Conservation (phyloP, 257 asterid genomes). For the Przewalskia tangutica region DNA sequence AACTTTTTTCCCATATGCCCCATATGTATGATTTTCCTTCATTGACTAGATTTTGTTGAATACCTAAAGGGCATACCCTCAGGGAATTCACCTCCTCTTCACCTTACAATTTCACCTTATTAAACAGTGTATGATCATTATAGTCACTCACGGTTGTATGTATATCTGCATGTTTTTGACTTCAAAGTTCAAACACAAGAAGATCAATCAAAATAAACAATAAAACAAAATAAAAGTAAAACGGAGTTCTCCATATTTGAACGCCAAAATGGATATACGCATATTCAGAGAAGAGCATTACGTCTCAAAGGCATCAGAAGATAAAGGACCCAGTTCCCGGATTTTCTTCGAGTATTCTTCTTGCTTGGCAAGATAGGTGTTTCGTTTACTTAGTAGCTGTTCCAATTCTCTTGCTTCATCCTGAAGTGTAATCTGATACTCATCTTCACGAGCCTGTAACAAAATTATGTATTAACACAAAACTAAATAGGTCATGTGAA, state of each 20-base stretch:
- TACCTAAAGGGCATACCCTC: not conserved
- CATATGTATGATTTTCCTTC: not conserved
- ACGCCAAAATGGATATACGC: not conserved
- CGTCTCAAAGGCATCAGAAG: constrained; percentile 98
- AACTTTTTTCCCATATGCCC: not conserved
- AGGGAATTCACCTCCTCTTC: not conserved
- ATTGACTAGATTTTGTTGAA: not conserved
- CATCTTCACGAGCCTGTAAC: constrained; percentile 61
- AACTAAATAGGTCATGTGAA: constrained; percentile 7
- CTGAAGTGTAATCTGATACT: constrained; percentile 68
- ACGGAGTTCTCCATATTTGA: constrained; percentile 4
- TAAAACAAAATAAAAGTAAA: not conserved
- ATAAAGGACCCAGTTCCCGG: constrained; percentile 90
- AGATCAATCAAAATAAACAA: not conserved
- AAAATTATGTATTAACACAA: constrained; percentile 7
- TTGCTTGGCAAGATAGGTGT: constrained; percentile 69
- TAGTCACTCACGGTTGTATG: not conserved
- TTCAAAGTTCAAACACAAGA: not conserved
- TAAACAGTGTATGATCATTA: not conserved
- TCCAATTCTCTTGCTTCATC: constrained; percentile 93
- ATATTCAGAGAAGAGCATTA: constrained; percentile 27
- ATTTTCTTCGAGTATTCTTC: constrained; percentile 92
- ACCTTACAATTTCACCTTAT: not conserved
- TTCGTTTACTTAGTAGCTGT: constrained; percentile 69
- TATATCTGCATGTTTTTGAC: not conserved